Conservation (phyloP, 176 grass and related monocot genomes). For the Tillandsia fasciculata region DNA sequence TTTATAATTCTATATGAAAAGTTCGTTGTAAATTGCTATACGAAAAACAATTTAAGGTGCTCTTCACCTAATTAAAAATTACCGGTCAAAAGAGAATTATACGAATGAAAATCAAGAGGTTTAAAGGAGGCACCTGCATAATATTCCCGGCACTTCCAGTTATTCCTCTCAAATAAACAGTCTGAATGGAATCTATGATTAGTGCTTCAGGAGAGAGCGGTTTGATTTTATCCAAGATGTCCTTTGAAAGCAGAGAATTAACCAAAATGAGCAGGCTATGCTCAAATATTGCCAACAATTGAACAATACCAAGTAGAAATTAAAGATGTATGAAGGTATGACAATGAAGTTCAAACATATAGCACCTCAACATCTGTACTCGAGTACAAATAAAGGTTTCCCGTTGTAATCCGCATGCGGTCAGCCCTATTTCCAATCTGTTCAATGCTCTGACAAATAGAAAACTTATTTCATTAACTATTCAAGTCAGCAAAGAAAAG, state of each 20-base stretch:
- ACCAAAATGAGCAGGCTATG: background rate
- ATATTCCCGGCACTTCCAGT: conserved; percentile 84
- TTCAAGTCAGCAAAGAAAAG: background rate
- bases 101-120: background rate
- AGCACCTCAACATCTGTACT: conserved; percentile 88
- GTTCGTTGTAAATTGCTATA: no score
- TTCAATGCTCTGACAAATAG: conserved; percentile 67
- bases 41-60: no score
- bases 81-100: background rate
- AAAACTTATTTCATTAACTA: conserved; percentile 7
- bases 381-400: conserved; percentile 77
- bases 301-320: no score
- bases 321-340: background rate
- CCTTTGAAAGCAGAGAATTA: conserved; percentile 40
- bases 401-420: conserved; percentile 69
- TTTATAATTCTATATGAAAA: no score
- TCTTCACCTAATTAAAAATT: no score
- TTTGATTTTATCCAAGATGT: conserved; percentile 84
- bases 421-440: conserved; percentile 89
- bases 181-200: conserved; percentile 95
- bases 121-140: conserved; percentile 42
- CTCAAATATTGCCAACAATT: background rate
- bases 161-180: conserved; percentile 82
- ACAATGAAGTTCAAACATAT: conserved; percentile 9
- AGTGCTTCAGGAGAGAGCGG: conserved; percentile 56